phyloP scores from a whole-genome alignment of 2,329 filamentous ascomycete genomes.

The Pyricularia grisea region DNA sequence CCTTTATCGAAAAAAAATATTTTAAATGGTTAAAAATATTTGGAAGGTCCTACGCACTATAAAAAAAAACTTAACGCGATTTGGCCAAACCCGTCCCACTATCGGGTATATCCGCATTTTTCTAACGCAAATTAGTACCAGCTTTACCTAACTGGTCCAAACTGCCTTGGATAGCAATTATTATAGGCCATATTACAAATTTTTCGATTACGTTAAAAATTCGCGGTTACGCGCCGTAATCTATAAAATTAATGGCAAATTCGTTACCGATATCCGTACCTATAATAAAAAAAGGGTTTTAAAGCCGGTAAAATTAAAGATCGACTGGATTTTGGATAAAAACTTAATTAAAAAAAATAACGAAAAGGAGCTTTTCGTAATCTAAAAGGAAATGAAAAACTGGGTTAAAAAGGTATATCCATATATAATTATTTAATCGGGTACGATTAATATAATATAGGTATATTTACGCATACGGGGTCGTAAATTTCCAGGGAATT shows the following conservation, averaged over 20 bases:
- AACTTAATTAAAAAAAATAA: too few relatives aligned
- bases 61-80: slow-evolving; percentile 25
- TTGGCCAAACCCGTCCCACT: slow-evolving; percentile 17
- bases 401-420: too few relatives aligned
- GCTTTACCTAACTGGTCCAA: slow-evolving; percentile 14
- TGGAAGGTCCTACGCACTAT: slow-evolving; percentile 24
- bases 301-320: too few relatives aligned
- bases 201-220: slow-evolving; percentile 19
- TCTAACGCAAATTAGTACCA: slow-evolving; percentile 16
- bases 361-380: too few relatives aligned
- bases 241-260: slow-evolving; percentile 37
- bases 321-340: too few relatives aligned
- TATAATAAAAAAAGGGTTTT: too few relatives aligned
- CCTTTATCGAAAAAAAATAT: slow-evolving; percentile 37
- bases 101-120: slow-evolving; percentile 15
- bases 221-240: slow-evolving; percentile 41
- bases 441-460: too few relatives aligned
- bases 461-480: too few relatives aligned
- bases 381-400: too few relatives aligned
- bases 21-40: slow-evolving; percentile 32
- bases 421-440: too few relatives aligned
- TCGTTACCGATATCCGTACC: slow-evolving; percentile 30
- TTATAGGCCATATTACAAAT: slow-evolving; percentile 13
- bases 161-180: slow-evolving; percentile 18
- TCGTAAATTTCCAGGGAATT: too few relatives aligned